Percentiles rank a stretch among this genome's conserved stretches.
phyloP scores from a whole-genome alignment of 139 green algal genomes.

The Coelastrella sp. region DNA sequence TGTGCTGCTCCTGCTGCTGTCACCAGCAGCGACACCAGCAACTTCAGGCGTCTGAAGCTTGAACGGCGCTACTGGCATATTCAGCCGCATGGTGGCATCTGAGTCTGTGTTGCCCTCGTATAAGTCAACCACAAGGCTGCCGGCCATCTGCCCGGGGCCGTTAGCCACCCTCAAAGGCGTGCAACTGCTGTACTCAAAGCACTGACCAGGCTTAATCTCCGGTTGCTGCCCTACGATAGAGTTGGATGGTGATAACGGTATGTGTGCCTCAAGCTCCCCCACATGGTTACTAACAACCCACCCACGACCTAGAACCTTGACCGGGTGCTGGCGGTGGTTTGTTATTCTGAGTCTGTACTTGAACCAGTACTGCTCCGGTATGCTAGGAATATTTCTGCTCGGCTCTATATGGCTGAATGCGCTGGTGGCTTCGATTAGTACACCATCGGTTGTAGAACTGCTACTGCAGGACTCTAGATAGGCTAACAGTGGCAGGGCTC shows the following conservation, averaged over 20 bases:
- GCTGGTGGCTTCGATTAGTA: conserved; percentile 21
- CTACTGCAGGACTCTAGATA: conserved; percentile 31
- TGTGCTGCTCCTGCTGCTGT: conserved; percentile 8
- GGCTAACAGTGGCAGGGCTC: neutral
- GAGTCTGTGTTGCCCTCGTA: neutral
- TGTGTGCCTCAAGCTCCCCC: neutral
- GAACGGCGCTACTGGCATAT: neutral
- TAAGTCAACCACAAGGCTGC: neutral
- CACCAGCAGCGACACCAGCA: neutral
- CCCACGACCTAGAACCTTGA: conserved; percentile 21
- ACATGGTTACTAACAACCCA: conserved; percentile 2
- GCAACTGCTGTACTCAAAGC: conserved; percentile 33
- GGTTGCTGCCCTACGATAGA: conserved; percentile 9
- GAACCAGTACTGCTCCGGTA: neutral
- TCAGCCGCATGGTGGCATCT: neutral
- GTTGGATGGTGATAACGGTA: conserved; percentile 5
- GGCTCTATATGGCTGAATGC: neutral
- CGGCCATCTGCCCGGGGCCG: neutral
- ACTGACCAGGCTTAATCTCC: neutral
- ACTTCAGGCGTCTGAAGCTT: conserved; percentile 3
- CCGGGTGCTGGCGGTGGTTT: conserved; percentile 1
- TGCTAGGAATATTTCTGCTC: too few species aligned
- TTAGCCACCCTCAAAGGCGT: neutral
- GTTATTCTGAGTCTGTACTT: conserved; percentile 7
- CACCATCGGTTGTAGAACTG: neutral